Evolutionary conservation across 352 stramenopile genomes (phyloP).

Genomic region (Phytophthora cactorum): DNA sequence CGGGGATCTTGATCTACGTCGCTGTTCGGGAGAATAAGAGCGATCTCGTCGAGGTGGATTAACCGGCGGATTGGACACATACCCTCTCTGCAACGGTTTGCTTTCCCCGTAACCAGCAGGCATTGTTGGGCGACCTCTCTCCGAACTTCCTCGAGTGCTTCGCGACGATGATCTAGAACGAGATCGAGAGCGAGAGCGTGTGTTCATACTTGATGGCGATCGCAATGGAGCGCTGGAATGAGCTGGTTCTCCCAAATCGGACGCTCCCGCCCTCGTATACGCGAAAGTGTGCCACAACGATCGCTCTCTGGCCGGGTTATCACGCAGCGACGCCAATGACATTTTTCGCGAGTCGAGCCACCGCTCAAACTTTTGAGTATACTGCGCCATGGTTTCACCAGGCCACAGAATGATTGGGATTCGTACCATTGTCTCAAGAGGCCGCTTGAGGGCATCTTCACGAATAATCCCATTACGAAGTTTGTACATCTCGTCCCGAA

Average conservation of each 20-base stretch:
- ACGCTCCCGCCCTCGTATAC: conserved; percentile 24
- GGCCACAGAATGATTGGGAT: conserved; percentile 29
- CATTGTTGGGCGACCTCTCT: conserved; percentile 11
- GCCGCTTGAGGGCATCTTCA: conserved; percentile 34
- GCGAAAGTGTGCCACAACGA: conserved; percentile 39
- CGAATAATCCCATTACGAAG: conserved; percentile 28
- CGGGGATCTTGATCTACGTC: conserved; percentile 4
- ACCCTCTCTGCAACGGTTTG: conserved; percentile 7
- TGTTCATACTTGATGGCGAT: conserved; percentile 5
- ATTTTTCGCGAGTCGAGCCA: conserved; percentile 34
- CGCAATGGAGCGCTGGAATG: background rate
- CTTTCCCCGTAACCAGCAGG: background rate
- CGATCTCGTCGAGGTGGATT: conserved; percentile 1
- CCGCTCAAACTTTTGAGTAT: conserved; percentile 31
- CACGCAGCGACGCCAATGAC: conserved; percentile 18
- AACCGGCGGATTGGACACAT: background rate
- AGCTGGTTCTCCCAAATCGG: conserved; percentile 6
- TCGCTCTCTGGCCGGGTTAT: conserved; percentile 33
- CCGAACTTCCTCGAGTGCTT: conserved; percentile 19
- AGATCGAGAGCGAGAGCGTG: conserved; percentile 21
- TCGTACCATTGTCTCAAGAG: conserved; percentile 32
- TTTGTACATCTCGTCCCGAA: conserved; percentile 35
- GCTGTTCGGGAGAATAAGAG: conserved; percentile 6
- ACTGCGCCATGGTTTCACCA: conserved; percentile 32
- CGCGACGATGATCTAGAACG: conserved; percentile 20